phyloP scores from a whole-genome alignment of 1,139 yeast species.

The Yamadazyma atmosphaerica region DNA sequence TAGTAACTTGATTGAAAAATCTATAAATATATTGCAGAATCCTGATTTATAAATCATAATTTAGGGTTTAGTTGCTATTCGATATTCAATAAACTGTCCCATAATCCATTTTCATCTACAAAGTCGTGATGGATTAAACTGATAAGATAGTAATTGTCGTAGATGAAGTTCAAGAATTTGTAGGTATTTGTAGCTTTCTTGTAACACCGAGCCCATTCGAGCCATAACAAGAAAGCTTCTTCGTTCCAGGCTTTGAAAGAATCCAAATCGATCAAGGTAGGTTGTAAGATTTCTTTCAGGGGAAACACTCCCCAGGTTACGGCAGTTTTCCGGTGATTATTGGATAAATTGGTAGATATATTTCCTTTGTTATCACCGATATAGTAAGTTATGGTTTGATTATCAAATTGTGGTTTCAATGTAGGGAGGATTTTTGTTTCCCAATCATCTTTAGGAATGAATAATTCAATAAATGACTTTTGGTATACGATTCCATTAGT shows the following conservation, averaged over 20 bases:
- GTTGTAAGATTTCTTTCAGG: conserved; percentile 79
- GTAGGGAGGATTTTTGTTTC: conserved; percentile 49
- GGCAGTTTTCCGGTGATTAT: conserved; percentile 53
- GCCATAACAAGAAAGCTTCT: conserved; percentile 89
- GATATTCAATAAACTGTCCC: conserved; percentile 58
- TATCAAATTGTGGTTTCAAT: conserved; percentile 44
- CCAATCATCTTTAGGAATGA: conserved; percentile 85
- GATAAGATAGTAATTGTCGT: conserved; percentile 68
- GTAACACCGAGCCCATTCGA: conserved; percentile 88
- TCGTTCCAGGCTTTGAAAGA: conserved; percentile 92
- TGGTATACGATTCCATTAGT: conserved; percentile 85
- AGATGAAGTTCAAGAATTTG: conserved; percentile 59
- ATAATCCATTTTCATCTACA: conserved; percentile 69
- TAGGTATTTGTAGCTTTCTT: conserved; percentile 54
- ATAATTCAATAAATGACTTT: conserved; percentile 84
- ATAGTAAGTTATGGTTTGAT: conserved; percentile 62
- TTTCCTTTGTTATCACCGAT: conserved; percentile 60
- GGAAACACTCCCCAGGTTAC: conserved; percentile 98
- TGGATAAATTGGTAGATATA: conserved; percentile 61
- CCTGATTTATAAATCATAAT: conserved; percentile 12
- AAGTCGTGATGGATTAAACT: conserved; percentile 86
- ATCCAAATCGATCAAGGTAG: conserved; percentile 84
- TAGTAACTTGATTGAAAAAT: conserved; percentile 30
- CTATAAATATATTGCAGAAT: conserved; percentile 29
- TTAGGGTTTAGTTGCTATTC: conserved; percentile 21